phyloP scores from a whole-genome alignment of 371 early-diverging fungal genomes.

The Chytridium lagenaria region DNA sequence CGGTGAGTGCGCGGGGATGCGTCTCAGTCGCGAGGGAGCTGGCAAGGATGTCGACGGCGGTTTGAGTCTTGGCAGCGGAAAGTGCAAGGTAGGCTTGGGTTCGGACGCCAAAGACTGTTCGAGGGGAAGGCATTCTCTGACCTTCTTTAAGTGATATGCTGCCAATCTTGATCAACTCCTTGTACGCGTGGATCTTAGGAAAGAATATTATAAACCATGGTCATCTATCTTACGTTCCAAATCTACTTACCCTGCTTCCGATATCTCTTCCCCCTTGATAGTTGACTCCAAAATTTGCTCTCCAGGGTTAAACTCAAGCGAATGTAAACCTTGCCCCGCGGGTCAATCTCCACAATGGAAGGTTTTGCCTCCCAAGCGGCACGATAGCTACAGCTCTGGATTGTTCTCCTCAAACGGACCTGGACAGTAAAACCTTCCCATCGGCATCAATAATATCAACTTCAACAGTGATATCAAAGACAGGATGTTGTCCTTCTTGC shows the following conservation, averaged over 20 bases:
- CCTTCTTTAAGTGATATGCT: constrained; percentile 51
- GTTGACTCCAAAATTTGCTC: constrained; percentile 55
- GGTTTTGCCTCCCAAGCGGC: constrained; percentile 40
- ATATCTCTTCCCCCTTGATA: constrained; percentile 45
- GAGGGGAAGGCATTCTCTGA: constrained; percentile 35
- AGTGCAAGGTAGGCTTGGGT: constrained; percentile 47
- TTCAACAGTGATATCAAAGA: constrained; percentile 59
- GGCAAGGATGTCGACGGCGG: constrained; percentile 54
- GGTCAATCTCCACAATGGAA: constrained; percentile 56
- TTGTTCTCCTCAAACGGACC: constrained; percentile 42
- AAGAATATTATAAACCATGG: constrained; percentile 14
- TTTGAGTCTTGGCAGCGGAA: constrained; percentile 43
- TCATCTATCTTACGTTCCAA: too few species aligned
- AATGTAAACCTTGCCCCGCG: constrained; percentile 55
- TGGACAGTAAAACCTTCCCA: constrained; percentile 38
- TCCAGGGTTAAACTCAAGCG: constrained; percentile 57
- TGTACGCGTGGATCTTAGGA: constrained; percentile 56
- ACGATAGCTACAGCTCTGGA: constrained; percentile 31
- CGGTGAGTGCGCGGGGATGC: constrained; percentile 46
- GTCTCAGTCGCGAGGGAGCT: constrained; percentile 52
- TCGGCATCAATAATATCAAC: constrained; percentile 56
- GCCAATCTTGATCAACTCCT: constrained; percentile 47
- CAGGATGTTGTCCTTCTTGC: constrained; percentile 46
- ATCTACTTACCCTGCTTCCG: constrained; percentile 6
- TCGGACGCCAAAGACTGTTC: constrained; percentile 62